Percentiles rank a stretch among this genome's conserved stretches.
phyloP scores from a whole-genome alignment of 169 alveolate species.

The Ichthyophthirius multifiliis region DNA sequence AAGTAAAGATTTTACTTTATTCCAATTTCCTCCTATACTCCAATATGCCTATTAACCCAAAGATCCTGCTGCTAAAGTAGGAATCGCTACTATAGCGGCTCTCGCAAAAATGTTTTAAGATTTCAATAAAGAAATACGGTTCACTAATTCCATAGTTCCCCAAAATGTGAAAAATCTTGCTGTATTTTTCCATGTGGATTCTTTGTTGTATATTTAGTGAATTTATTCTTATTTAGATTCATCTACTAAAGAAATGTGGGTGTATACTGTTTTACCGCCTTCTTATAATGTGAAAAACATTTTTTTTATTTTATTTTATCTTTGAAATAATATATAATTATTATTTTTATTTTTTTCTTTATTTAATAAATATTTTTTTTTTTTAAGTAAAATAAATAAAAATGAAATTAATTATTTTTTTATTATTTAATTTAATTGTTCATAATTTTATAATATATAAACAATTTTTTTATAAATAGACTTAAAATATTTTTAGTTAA shows the following conservation, averaged over 20 bases:
- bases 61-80: conserved; percentile 21
- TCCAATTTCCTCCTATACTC: not conserved
- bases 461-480: no score
- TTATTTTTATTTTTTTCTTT: no score
- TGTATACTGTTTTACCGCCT: conserved; percentile 34
- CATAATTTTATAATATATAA: no score
- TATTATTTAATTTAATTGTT: no score
- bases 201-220: not conserved
- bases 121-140: not conserved
- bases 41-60: not conserved
- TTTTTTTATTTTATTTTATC: not conserved
- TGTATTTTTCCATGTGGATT: conserved; percentile 5
- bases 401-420: no score
- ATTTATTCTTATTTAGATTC: conserved; percentile 14
- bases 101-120: conserved; percentile 11
- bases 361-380: no score
- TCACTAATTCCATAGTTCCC: conserved; percentile 25
- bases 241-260: conserved; percentile 24
- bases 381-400: no score
- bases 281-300: not conserved
- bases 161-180: conserved; percentile 11
- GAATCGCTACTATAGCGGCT: conserved; percentile 32
- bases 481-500: no score
- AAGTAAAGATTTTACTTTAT: not conserved
- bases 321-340: no score